Conservation (phyloP, 371 early-diverging fungal species). For the Umbelopsis sp. region DNA sequence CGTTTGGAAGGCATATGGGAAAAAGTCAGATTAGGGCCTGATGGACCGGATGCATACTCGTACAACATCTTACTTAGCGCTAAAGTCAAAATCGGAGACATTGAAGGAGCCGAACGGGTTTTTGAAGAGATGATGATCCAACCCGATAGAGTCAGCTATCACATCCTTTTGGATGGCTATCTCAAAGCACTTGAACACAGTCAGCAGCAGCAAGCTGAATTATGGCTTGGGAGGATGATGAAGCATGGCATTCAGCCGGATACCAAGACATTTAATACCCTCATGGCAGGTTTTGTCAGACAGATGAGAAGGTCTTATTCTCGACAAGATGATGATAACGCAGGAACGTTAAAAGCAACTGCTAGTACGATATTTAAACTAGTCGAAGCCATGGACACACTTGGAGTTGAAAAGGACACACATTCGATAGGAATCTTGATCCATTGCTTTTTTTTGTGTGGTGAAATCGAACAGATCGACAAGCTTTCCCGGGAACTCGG, state of each 20-base stretch:
- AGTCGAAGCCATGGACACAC: background rate
- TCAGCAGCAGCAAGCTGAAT: constrained; percentile 5
- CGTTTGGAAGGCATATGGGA: constrained; percentile 2
- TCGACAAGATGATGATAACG: background rate
- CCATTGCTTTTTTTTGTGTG: background rate
- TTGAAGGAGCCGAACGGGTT: constrained; percentile 2
- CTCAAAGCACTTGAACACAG: constrained; percentile 4
- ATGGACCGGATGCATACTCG: constrained; percentile 3
- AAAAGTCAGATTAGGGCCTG: background rate
- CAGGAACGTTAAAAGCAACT: constrained; percentile 7
- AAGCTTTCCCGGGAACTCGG: background rate
- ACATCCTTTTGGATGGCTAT: constrained; percentile 8
- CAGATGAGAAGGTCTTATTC: background rate
- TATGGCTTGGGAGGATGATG: constrained; percentile 8
- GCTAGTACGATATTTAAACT: constrained; percentile 1
- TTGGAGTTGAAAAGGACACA: constrained; percentile 7
- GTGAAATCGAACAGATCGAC: background rate
- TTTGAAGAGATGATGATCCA: background rate
- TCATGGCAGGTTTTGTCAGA: background rate
- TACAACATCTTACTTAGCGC: background rate
- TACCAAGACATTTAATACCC: constrained; percentile 12
- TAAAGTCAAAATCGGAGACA: background rate
- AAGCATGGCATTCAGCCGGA: constrained; percentile 14
- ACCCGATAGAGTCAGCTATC: constrained; percentile 8
- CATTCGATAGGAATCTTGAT: background rate